A percentile compares a stretch with the other conserved stretches of the same genome.
Evolutionary conservation across 306 rosid species (phyloP).

Genomic region (Glycine tomentella): DNA sequence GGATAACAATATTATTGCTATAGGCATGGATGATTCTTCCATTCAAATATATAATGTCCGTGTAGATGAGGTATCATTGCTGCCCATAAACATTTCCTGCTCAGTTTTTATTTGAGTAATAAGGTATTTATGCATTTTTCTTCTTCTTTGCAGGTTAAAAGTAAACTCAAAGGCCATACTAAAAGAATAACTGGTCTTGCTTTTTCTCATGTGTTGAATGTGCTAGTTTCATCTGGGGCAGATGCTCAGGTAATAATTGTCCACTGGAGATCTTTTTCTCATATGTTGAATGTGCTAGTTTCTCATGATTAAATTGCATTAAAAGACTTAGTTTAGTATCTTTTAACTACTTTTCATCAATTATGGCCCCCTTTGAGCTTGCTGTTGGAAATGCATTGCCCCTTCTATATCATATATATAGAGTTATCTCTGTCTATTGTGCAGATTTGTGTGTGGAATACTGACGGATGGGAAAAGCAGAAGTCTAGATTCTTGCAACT

Average conservation of each 20-base stretch:
- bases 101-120: constrained; percentile 40
- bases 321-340: constrained; percentile 5
- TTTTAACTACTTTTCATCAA: constrained; percentile 31
- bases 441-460: constrained; percentile 91
- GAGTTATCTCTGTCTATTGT: constrained; percentile 39
- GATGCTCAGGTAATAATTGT: constrained; percentile 83
- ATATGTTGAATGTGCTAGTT: neutral
- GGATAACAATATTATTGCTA: constrained; percentile 95
- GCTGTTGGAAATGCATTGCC: neutral
- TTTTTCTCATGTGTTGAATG: constrained; percentile 84
- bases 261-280: constrained; percentile 20
- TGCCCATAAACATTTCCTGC: constrained; percentile 30
- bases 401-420: neutral
- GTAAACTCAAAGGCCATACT: constrained; percentile 97
- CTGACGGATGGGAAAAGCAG: constrained; percentile 98
- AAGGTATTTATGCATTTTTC: constrained; percentile 20
- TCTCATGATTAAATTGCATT: constrained; percentile 22
- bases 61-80: constrained; percentile 81
- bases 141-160: constrained; percentile 76
- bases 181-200: constrained; percentile 97
- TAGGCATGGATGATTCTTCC: constrained; percentile 97
- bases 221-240: constrained; percentile 95
- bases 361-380: constrained; percentile 14
- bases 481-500: constrained; percentile 76
- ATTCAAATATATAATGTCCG: constrained; percentile 97